These are phyloP conservation scores for Lomentospora prolificans DNA, from an alignment of 2,329 filamentous ascomycete genomes.

Conservation along the genomic window DNA sequence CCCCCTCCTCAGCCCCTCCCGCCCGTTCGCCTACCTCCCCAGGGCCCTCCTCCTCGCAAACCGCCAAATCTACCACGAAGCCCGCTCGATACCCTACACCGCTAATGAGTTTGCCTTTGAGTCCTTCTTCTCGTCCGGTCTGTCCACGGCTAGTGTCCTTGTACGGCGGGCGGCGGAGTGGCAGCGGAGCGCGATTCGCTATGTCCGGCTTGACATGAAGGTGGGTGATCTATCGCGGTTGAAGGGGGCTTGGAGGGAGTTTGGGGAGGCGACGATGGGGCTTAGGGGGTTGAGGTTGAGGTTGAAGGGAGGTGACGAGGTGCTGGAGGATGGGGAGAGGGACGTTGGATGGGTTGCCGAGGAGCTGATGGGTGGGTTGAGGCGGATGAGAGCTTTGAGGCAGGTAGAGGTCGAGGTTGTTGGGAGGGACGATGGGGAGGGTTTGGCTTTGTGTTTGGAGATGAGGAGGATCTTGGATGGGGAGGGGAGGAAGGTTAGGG, in stretches of 20 bases:
- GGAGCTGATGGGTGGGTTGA: not conserved
- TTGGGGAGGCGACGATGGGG: not conserved
- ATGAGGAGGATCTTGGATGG: not conserved
- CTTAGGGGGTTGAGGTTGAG: not conserved
- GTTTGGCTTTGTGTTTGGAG: constrained; percentile 14
- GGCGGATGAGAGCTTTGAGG: not conserved
- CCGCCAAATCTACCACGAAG: constrained; percentile 32
- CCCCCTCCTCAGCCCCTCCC: constrained; percentile 22
- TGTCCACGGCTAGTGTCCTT: constrained; percentile 30
- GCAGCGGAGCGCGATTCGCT: constrained; percentile 31
- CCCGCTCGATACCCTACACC: constrained; percentile 28
- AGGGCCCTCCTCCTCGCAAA: constrained; percentile 27
- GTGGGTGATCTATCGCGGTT: not conserved
- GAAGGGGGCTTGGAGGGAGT: not conserved
- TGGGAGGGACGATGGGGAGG: constrained; percentile 12
- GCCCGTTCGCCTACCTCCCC: constrained; percentile 30
- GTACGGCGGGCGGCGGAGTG: constrained; percentile 24
- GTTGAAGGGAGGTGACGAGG: constrained; percentile 13
- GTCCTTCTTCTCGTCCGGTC: constrained; percentile 34
- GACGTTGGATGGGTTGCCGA: not conserved
- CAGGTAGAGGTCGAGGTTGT: constrained; percentile 13
- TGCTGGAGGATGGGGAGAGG: constrained; percentile 7
- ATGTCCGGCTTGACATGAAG: constrained; percentile 8
- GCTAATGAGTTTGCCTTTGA: constrained; percentile 36
- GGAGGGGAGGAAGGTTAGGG: not conserved